Evolutionary conservation across 139 green algal genomes (phyloP), one percentile per base, ranked within the genome.

Genomic region (Marvania coccoides): DNA sequence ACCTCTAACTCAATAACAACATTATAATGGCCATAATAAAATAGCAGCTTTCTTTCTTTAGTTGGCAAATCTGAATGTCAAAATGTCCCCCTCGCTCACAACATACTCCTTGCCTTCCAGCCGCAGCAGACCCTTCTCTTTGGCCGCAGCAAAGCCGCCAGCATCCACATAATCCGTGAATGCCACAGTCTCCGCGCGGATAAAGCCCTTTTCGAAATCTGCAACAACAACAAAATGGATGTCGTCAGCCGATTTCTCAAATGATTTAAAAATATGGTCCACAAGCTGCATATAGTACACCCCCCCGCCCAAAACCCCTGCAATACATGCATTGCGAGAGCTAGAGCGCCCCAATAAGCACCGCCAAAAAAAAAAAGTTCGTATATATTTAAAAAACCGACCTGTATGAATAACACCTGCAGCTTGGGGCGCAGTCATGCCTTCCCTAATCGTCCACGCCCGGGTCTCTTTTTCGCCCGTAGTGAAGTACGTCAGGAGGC

Each of bases 81-180:
- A 81, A 14, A 99, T 82, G 71, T 98, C 94, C 0, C 93, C 91
- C 63, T 97, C 91, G 36, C 90, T 67, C 36, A 99, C 91, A 3
- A 96, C 65, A 58, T 99, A 99, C 71, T 98, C 93, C 76, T 98
- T 99, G 40, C 94, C 94, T 73, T 99, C 94, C 31, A 90, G 63
- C 26, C 93, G 80, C 67, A 96, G 65, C 68, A 83, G 56, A 13
- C 92, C 92, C 38, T 79, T 82, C 61, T 96, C 88, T 67, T 90
- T 91, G 33, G 84, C 73, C 9, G 71, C 70, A 0, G 24, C 45
- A 35, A 75, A 70, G 13, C 90, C 83, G 12, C 76, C 79, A 29
- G 75, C 56, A 24, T 81, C 80, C 6, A 93, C 62, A 48, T 82
- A 96, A 40, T 94, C 88, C 15, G 86, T 54, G 67, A 82, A 97